These are phyloP conservation scores for Cucurbita argyrosperma DNA, from an alignment of 306 rosid species.

Conservation along the genomic window DNA sequence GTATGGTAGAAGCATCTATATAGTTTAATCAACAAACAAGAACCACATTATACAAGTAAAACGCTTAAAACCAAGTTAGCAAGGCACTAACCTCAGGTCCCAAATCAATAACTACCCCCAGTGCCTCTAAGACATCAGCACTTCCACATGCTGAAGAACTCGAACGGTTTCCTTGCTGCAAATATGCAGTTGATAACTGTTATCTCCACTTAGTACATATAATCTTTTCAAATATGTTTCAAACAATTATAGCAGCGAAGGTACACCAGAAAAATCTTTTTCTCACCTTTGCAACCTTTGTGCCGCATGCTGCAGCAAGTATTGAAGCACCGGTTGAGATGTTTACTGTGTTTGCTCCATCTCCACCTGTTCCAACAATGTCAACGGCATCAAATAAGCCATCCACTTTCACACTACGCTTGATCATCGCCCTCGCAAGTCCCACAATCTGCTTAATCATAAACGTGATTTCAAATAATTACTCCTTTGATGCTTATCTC, in stretches of 20 bases:
- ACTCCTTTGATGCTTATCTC: background rate
- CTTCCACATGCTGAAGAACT: conserved; percentile 98
- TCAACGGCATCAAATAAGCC: conserved; percentile 74
- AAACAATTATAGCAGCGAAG: background rate
- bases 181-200: background rate
- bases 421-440: conserved; percentile 78
- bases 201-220: background rate
- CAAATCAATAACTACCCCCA: conserved; percentile 59
- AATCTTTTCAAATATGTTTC: background rate
- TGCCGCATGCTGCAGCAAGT: conserved; percentile 94
- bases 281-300: conserved; percentile 79
- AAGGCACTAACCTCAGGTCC: conserved; percentile 51
- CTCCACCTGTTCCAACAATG: conserved; percentile 97
- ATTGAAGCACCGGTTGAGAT: conserved; percentile 85
- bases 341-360: conserved; percentile 87
- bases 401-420: conserved; percentile 52
- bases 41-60: background rate
- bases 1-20: background rate
- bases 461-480: conserved; percentile 3
- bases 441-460: conserved; percentile 53
- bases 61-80: background rate
- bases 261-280: background rate
- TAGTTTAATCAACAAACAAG: background rate
- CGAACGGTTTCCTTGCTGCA: conserved; percentile 91
- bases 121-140: conserved; percentile 82